Conservation (phyloP, 108 stramenopile genomes). For the Pseudonitzschia multiseries region DNA sequence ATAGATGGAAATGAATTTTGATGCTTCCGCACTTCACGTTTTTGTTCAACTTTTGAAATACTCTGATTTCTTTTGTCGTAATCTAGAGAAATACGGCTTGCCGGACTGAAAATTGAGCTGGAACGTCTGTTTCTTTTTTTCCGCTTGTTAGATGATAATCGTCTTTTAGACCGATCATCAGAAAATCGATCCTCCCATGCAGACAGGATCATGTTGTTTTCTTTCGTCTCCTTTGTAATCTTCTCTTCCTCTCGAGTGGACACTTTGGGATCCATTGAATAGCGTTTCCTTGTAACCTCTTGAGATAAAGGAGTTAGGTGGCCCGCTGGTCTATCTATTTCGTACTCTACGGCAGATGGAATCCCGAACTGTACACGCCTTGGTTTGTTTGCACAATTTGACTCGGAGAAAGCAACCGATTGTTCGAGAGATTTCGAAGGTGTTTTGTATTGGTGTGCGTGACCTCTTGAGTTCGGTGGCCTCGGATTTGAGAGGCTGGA, state of each 20-base stretch:
- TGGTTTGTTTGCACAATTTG: slow-evolving; percentile 3
- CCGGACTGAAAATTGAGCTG: slow-evolving; percentile 28
- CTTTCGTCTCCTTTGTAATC: slow-evolving; percentile 30
- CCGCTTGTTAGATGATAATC: slow-evolving; percentile 7
- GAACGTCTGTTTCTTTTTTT: slow-evolving; percentile 28
- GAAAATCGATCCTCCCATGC: slow-evolving; percentile 35
- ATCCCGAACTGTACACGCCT: slow-evolving; percentile 33
- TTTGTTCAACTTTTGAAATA: not conserved
- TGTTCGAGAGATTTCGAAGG: slow-evolving; percentile 20
- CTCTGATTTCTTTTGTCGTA: not conserved
- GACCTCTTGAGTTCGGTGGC: not conserved
- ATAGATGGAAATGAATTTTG: not conserved
- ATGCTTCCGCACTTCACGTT: not conserved
- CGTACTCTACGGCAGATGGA: slow-evolving; percentile 39
- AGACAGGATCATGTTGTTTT: slow-evolving; percentile 26
- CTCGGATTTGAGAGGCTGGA: slow-evolving; percentile 9
- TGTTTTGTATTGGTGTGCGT: slow-evolving; percentile 14
- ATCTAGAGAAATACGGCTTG: slow-evolving; percentile 4
- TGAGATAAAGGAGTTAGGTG: slow-evolving; percentile 28
- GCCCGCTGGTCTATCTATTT: slow-evolving; percentile 27
- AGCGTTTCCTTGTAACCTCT: slow-evolving; percentile 19
- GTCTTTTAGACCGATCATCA: not conserved
- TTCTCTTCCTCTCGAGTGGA: slow-evolving; percentile 27
- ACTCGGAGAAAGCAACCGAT: not conserved
- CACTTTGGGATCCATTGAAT: slow-evolving; percentile 33